phyloP scores from a whole-genome alignment of 805 yeast genomes.

The Spathaspora hagerdaliae region DNA sequence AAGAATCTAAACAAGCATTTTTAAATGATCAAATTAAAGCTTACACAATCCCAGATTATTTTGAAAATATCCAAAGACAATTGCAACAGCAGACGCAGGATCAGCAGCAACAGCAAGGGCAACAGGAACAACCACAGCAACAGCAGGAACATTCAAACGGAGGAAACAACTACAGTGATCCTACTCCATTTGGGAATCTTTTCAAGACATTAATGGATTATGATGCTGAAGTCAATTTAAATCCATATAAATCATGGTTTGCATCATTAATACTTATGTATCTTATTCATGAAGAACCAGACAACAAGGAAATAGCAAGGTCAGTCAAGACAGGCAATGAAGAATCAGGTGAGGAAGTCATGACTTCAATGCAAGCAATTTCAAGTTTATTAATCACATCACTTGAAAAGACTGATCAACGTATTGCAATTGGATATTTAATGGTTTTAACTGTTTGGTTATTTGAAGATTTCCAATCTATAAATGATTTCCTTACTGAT shows the following conservation, averaged over 20 bases:
- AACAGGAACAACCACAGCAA: background rate
- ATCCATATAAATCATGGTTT: conserved; percentile 89
- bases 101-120: background rate
- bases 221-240: conserved; percentile 57
- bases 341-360: conserved; percentile 62
- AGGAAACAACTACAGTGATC: conserved; percentile 6
- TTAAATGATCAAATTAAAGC: conserved; percentile 60
- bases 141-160: background rate
- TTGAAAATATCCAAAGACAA: conserved; percentile 9
- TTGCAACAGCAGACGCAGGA: background rate
- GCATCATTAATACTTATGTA: conserved; percentile 63
- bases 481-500: conserved; percentile 70
- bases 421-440: conserved; percentile 74
- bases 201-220: conserved; percentile 71
- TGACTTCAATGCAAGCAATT: conserved; percentile 69
- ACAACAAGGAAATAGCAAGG: conserved; percentile 45
- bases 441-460: conserved; percentile 74
- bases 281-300: conserved; percentile 50
- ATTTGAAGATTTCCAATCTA: conserved; percentile 72
- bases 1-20: conserved; percentile 57
- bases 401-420: conserved; percentile 46
- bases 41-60: conserved; percentile 23
- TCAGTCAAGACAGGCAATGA: conserved; percentile 54
- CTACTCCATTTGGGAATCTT: conserved; percentile 50
- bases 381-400: conserved; percentile 69